Base-by-base conservation (phyloP, 1,284 basidiomycete genomes). In the Pascua guehoae region DNA sequence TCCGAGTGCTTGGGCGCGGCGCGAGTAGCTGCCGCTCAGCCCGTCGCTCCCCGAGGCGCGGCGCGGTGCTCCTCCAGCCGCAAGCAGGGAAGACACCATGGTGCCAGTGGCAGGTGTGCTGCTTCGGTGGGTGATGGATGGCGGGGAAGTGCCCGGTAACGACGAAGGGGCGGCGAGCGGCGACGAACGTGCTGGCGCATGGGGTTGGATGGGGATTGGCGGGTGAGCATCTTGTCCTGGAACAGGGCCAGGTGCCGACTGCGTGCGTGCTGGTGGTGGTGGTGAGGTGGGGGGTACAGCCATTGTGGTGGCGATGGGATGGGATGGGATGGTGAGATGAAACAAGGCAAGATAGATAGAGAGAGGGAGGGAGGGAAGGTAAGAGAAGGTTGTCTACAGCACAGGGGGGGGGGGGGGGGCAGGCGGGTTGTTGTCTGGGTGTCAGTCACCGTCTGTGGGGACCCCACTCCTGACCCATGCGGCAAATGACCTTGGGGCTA, bases 1-100 rank as follows among this genome's bases (percentile, higher is more conserved):
- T 0, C 72, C 72, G 12, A 74, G 49, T 0, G 39, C 47, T 39
- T 24, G 56, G 47, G 12, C 55, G 14, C 39, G 15, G 2, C 45
- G 16, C 32, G 32, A 5, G 40, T 41, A 41, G 40, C 24, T 7
- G 24, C 24, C 24, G 40, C 40, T 41, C 40, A 41, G 9, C 12
- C 40, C 40, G n/a, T 41, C 39, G 49, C 24, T 49, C 24, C 12
- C 38, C 38, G 15, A 49, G 47, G 17, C 38, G 41, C 39, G 37
- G 47, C 8, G 41, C 32, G 32, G 18, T 37, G 16, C 46, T n/a
- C 9, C 47, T 49, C 47, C 9, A 38, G 38, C n/a, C 38, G 38
- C 4, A 49, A 7, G 12, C 39, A 37, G 14, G 47, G 38, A 9
- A 49, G 38, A 7, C 24, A 41, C 38, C 15, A 4, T 49, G 38